Conservation (phyloP, 345 rosid species). For the Rhodamnia rubescens region DNA sequence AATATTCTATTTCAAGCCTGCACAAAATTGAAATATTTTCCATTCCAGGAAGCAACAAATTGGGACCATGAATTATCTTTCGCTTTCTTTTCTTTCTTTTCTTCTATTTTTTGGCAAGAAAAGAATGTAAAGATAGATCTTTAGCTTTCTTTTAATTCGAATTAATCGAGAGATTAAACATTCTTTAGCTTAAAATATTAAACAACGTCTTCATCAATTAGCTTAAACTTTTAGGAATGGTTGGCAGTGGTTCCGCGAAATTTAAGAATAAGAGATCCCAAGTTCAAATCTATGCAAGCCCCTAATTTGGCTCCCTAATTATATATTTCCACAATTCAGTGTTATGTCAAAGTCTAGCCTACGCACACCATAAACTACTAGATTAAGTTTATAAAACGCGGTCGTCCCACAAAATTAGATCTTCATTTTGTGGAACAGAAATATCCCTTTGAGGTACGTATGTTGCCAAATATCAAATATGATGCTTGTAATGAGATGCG, state of each 20-base stretch:
- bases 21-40: neutral
- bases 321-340: neutral
- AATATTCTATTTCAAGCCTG: neutral
- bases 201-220: neutral
- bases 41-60: neutral
- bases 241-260: neutral
- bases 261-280: neutral
- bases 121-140: neutral
- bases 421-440: neutral
- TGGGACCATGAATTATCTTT: neutral
- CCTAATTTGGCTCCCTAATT: neutral
- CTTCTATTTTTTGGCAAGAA: neutral
- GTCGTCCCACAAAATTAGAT: neutral
- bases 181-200: neutral
- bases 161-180: neutral
- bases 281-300: neutral
- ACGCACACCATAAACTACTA: neutral
- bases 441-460: neutral
- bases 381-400: neutral
- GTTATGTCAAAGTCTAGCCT: neutral
- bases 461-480: neutral
- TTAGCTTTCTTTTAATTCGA: neutral
- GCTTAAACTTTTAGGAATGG: neutral
- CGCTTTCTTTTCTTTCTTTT: neutral
- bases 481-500: slow-evolving; percentile 1